Evolutionary conservation across 371 early-diverging fungal genomes (phyloP).

Genomic region (Rhizopus delemar): DNA sequence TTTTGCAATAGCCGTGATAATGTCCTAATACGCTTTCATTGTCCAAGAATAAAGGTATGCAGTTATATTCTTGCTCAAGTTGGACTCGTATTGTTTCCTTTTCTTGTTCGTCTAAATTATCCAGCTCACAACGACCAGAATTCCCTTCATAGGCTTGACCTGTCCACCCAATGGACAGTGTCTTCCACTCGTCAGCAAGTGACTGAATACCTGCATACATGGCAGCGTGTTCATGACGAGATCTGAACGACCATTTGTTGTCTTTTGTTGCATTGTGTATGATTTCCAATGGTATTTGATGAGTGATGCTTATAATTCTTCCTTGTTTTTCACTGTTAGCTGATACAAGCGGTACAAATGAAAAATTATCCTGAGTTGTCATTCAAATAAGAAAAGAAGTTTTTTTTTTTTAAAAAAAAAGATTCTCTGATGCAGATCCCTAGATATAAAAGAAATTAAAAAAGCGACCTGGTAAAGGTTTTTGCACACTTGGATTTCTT

Average conservation of each 20-base stretch:
- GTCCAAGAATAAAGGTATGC: conserved; percentile 79
- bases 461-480: too few species aligned
- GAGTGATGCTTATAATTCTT: conserved; percentile 35
- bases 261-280: conserved; percentile 16
- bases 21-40: conserved; percentile 70
- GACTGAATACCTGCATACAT: conserved; percentile 75
- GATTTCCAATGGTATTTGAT: conserved; percentile 30
- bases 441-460: too few species aligned
- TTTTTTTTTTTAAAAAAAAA: not conserved
- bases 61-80: conserved; percentile 54
- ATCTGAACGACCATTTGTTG: conserved; percentile 37
- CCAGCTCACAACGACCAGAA: conserved; percentile 36
- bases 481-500: too few species aligned
- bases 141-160: conserved; percentile 47
- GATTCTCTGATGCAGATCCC: too few species aligned
- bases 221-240: conserved; percentile 67
- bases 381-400: not conserved
- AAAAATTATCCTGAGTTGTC: not conserved
- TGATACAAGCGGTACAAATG: not conserved
- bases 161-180: conserved; percentile 69
- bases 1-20: conserved; percentile 92
- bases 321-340: not conserved
- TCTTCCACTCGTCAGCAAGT: conserved; percentile 50
- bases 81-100: conserved; percentile 31
- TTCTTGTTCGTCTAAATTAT: conserved; percentile 31